A percentile compares a stretch with the other conserved stretches of the same genome.
These are phyloP conservation scores for Cryptococcus maquisensis DNA, from an alignment of 1,284 basidiomycete genomes.

Conservation along the genomic window DNA sequence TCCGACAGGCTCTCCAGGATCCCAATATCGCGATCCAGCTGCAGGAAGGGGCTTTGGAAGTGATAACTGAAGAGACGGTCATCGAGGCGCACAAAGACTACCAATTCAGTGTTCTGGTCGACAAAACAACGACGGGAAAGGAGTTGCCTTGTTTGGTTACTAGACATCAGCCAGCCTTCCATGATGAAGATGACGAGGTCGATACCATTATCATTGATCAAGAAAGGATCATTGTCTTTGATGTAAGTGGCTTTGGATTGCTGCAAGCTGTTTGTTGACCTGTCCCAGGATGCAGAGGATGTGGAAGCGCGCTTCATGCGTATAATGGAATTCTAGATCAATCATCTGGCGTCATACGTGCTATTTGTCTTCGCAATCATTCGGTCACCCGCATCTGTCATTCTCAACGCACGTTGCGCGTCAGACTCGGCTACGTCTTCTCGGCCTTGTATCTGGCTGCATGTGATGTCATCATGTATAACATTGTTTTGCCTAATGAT, in stretches of 20 bases:
- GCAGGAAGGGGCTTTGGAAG: slow-evolving; percentile 8
- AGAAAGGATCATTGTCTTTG: slow-evolving; percentile 37
- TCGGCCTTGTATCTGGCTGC: too few relatives aligned
- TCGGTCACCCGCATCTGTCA: background rate
- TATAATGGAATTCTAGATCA: slow-evolving; percentile 31
- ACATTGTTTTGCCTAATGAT: too few relatives aligned
- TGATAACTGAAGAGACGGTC: slow-evolving; percentile 29
- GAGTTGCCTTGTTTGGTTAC: slow-evolving; percentile 38
- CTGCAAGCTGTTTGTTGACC: background rate
- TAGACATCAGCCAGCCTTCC: too few relatives aligned
- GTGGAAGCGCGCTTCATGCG: slow-evolving; percentile 10
- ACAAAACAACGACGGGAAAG: slow-evolving; percentile 22
- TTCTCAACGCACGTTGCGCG: too few relatives aligned
- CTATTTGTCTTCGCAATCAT: too few relatives aligned
- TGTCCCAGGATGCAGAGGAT: slow-evolving; percentile 2
- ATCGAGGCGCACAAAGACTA: slow-evolving; percentile 2
- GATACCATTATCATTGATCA: slow-evolving; percentile 41
- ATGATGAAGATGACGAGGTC: slow-evolving; percentile 14
- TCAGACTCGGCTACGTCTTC: too few relatives aligned
- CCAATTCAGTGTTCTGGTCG: slow-evolving; percentile 8
- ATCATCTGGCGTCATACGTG: background rate
- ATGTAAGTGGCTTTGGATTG: slow-evolving; percentile 23
- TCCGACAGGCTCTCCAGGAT: slow-evolving; percentile 13
- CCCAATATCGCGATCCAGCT: background rate
- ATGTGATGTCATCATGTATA: too few relatives aligned